Evolutionary conservation across 768 basidiomycete species (phyloP).

Genomic region (Wakefieldia striispora): DNA sequence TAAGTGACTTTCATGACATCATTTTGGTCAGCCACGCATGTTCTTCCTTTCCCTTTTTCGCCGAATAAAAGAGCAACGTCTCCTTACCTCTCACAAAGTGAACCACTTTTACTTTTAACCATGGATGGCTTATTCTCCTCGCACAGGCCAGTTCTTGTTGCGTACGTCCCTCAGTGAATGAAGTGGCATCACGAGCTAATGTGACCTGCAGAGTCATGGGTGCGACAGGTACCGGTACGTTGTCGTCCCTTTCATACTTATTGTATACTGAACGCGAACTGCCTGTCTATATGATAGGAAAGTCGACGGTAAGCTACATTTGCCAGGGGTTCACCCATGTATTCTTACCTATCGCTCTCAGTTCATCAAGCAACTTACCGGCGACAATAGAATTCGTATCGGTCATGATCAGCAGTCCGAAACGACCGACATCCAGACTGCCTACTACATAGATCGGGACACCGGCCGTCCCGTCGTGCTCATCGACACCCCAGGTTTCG

Average conservation of each 20-base stretch:
- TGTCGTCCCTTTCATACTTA: too few relatives aligned
- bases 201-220: conserved; percentile 4
- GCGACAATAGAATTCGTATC: conserved; percentile 4
- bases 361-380: conserved; percentile 7
- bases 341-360: not conserved
- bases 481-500: conserved; percentile 17
- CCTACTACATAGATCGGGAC: not conserved
- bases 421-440: conserved; percentile 4
- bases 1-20: not conserved
- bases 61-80: not conserved
- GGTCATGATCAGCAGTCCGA: conserved; percentile 10
- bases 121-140: too few relatives aligned
- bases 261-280: not conserved
- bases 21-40: not conserved
- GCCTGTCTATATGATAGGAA: not conserved
- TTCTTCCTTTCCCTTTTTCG: not conserved
- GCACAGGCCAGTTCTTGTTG: not conserved
- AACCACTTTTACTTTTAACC: not conserved
- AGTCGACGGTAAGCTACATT: conserved; percentile 6
- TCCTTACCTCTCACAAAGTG: too few relatives aligned
- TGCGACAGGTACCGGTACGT: conserved; percentile 9
- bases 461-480: conserved; percentile 7
- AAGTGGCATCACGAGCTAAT: not conserved
- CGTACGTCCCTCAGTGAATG: conserved; percentile 1
- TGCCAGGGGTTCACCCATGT: not conserved